Evolutionary conservation across 225 moss, liverwort and hornwort genomes (phyloP), one percentile per base, ranked within the genome.

Genomic region (Pseudisothecium myosuroides): DNA sequence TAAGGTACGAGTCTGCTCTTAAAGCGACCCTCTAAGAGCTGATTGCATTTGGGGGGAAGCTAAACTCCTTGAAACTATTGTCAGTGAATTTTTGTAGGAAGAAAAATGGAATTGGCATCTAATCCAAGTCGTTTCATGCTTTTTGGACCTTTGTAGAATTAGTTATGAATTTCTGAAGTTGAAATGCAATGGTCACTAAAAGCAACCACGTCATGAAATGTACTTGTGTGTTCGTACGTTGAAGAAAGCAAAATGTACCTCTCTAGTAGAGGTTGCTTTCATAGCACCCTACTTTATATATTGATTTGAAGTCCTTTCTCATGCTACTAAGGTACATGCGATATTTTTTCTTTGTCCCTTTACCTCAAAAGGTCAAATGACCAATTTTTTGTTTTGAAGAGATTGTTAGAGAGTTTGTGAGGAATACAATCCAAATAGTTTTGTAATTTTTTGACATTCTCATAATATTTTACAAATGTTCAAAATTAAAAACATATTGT

Each of bases 201-300:
- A 28, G 41, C 3, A 0, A 24, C 14, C 9, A 71, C 9, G 41
- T 41, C 23, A 0, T 26, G 9, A 27, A 72, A 43, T 43, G 28
- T 72, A 72, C 3, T 27, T 1, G 8, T 1, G 8, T 28, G 0
- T 28, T 28, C 2, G 8, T 41, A 9, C 5, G 41, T 15, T 24
- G 24, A 71, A 41, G 8, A 41, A 15, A 15, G 8, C 11, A 41
- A 41, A 41, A 41, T 71, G 27, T 5, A 41, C 15, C 3, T 41
- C 13, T 41, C 1, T 26, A 3, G 14, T 28, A 27, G 9, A 28
- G 17, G 10, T 16, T 0, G 2, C 27, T 72, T 72, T 24, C 24
- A 24, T 8, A 69, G 3, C 9, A 27, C 0, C 16, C 72, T 72
- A 43, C 24, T 28, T 72, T 45, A 28, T 45, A 0, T 74, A 49